Evolutionary conservation across 2,329 filamentous ascomycete species (phyloP).

Genomic region (Fusarium tupiense): DNA sequence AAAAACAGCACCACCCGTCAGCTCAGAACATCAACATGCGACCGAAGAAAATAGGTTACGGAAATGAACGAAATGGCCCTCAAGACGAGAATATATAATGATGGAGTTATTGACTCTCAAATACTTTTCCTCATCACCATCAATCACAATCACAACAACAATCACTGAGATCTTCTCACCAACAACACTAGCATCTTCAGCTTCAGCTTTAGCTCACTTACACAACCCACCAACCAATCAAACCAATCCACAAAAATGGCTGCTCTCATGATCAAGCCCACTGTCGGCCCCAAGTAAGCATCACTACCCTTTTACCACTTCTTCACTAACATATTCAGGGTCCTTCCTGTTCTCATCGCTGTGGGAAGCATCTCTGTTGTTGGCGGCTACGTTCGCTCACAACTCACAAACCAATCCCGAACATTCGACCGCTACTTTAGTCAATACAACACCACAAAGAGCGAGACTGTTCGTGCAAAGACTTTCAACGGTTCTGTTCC

Average conservation of each 20-base stretch:
- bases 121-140: conserved; percentile 10
- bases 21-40: conserved; percentile 39
- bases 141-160: conserved; percentile 20
- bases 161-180: conserved; percentile 21
- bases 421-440: conserved; percentile 40
- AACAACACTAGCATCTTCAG: conserved; percentile 7
- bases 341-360: conserved; percentile 35
- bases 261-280: conserved; percentile 33
- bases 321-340: conserved; percentile 5
- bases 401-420: conserved; percentile 33
- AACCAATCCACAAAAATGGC: conserved; percentile 30
- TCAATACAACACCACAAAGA: conserved; percentile 39
- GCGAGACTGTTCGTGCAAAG: conserved; percentile 33
- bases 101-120: background rate
- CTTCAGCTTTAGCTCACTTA: conserved; percentile 16
- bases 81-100: conserved; percentile 26
- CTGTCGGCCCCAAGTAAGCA: conserved; percentile 33
- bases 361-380: conserved; percentile 37
- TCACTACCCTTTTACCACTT: background rate
- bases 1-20: conserved; percentile 23
- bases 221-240: conserved; percentile 24
- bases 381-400: conserved; percentile 26
- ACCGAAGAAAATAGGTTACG: conserved; percentile 8
- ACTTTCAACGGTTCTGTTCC: conserved; percentile 37
- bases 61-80: conserved; percentile 1